Base-by-base conservation (phyloP, 2,329 filamentous ascomycete species). In the Fusarium dimerum region DNA sequence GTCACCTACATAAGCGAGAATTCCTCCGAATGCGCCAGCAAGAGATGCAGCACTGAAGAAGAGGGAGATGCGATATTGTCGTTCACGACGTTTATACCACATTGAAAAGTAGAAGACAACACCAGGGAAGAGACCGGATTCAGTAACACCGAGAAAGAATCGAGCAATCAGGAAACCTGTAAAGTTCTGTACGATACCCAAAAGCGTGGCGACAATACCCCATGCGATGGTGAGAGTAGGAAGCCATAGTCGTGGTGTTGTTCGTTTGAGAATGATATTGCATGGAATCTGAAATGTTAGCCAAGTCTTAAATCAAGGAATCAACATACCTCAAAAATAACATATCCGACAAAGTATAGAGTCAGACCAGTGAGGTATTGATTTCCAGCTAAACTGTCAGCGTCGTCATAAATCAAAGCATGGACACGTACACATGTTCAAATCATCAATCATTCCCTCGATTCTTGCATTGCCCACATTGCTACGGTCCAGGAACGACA, bases 311-410 rank as follows among this genome's bases (percentile, higher is more conserved):
- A 1, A 0, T 2, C 3, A 1, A 10, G 11, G 11, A n/a, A 6
- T 10, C 5, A 2, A 38, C 65, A 41, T 42, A 78, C 77, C 61
- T 84, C 81, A 40, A 84, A 84, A 11, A 83, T 60, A 2, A 83
- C 80, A 52, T 84, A 84, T 41, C 79, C 80, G 40, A 84, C 71
- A 62, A 89, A 89, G 66, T 87, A 89, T 0, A 89, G 66, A 0
- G 85, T 88, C 40, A 89, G 64, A 1, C 84, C 83, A 0, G 81
- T 85, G 1, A 88, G 73, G 51, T 89, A 89, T 59, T 87, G 77
- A 43, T 86, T 80, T 1, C 80, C 83, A 26, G 78, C 78, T 79
- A 40, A 4, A 2, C 18, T 8, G 7, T n/a, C 10, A 7, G 7
- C 3, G 10, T 53, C 10, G 56, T 18, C 15, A 9, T 43, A 6